Conservation (phyloP, 805 yeast genomes). For the Lachancea dasiensis region DNA sequence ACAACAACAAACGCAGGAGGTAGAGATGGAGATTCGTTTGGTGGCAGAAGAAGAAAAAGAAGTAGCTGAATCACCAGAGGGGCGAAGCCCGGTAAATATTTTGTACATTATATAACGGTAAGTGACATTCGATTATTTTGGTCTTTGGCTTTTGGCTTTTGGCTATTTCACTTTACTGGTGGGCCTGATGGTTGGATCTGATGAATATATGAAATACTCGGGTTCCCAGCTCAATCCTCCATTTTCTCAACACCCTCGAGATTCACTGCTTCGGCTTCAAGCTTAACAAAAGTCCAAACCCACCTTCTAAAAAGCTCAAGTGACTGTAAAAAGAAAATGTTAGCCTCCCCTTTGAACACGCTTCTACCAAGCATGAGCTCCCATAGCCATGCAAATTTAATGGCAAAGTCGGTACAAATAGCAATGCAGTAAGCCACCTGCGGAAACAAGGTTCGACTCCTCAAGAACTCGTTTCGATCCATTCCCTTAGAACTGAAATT, state of each 20-base stretch:
- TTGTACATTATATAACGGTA: constrained; percentile 1
- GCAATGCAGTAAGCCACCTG: constrained; percentile 47
- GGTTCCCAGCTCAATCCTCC: constrained; percentile 4
- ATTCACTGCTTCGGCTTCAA: constrained; percentile 57
- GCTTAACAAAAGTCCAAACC: constrained; percentile 81
- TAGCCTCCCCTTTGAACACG: constrained; percentile 43
- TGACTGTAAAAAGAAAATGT: constrained; percentile 60
- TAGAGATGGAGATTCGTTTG: too few relatives aligned
- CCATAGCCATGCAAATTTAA: constrained; percentile 75
- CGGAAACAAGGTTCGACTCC: constrained; percentile 14
- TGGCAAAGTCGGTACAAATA: constrained; percentile 50
- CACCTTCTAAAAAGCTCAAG: constrained; percentile 80
- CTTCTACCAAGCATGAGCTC: constrained; percentile 38
- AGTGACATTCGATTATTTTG: constrained; percentile 2
- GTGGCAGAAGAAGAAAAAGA: too few relatives aligned
- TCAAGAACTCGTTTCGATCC: constrained; percentile 25
- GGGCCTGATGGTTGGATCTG: neutral
- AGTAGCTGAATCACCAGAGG: too few relatives aligned
- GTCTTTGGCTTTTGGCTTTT: too few relatives aligned
- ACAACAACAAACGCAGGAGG: constrained; percentile 33
- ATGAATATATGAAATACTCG: neutral
- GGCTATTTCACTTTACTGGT: too few relatives aligned
- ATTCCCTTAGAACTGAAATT: constrained; percentile 17
- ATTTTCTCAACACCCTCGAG: constrained; percentile 2
- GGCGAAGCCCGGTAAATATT: too few relatives aligned